phyloP scores from a whole-genome alignment of 2,329 filamentous ascomycete species.

The Calycina herbarum region DNA sequence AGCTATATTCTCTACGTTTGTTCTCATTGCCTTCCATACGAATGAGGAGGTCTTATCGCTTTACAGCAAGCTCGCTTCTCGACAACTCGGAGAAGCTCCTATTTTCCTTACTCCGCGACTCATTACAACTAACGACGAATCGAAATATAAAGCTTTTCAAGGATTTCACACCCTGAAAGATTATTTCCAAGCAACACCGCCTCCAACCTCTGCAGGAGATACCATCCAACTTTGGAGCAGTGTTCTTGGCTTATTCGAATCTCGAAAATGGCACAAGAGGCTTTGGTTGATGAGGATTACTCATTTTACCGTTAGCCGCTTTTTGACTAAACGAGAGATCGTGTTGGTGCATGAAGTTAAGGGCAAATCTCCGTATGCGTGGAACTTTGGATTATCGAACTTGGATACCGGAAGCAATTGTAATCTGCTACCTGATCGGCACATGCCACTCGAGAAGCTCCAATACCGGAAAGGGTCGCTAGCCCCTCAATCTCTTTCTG shows the following conservation, averaged over 20 bases:
- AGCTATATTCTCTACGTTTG: background rate
- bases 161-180: background rate
- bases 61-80: background rate
- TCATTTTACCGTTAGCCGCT: background rate
- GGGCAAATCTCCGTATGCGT: conserved; percentile 1
- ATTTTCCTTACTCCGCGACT: background rate
- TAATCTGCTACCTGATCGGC: background rate
- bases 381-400: conserved; percentile 1
- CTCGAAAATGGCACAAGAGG: background rate
- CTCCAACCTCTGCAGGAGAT: background rate
- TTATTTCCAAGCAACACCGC: background rate
- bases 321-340: background rate
- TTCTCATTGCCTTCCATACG: background rate
- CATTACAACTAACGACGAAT: background rate
- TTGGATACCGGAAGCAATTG: background rate
- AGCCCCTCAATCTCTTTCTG: background rate
- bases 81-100: background rate
- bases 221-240: background rate
- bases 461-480: background rate
- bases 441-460: background rate
- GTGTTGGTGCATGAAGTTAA: background rate
- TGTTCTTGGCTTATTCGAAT: conserved; percentile 3
- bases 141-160: background rate
- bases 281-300: background rate
- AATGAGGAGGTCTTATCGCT: background rate